These are phyloP conservation scores for Artemisia annua DNA, from an alignment of 129 eudicot species.

Conservation along the genomic window DNA sequence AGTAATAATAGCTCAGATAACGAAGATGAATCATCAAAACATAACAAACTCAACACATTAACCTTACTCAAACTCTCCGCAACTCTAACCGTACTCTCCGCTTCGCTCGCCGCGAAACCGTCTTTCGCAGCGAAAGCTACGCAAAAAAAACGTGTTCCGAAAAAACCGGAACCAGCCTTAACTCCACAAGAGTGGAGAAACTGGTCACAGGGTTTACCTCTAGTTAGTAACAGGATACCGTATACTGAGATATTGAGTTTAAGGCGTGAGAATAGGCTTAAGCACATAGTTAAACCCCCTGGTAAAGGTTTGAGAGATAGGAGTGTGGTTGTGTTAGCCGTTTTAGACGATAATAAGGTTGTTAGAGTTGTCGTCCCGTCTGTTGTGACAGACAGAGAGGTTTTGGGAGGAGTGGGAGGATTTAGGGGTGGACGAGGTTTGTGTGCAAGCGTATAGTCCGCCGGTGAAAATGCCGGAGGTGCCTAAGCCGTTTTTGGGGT, in stretches of 20 bases:
- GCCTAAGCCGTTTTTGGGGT: conserved; percentile 57
- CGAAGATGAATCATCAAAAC: conserved; percentile 38
- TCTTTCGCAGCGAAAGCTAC: conserved; percentile 56
- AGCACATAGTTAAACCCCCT: conserved; percentile 61
- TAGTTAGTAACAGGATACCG: conserved; percentile 51
- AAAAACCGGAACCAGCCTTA: conserved; percentile 38
- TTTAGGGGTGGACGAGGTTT: conserved; percentile 56
- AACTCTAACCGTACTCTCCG: conserved; percentile 70
- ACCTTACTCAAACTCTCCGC: conserved; percentile 55
- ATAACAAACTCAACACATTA: conserved; percentile 5
- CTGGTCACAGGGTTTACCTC: conserved; percentile 80
- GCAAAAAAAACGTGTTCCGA: conserved; percentile 52
- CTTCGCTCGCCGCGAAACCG: conserved; percentile 59
- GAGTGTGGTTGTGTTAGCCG: conserved; percentile 68
- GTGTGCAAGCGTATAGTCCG: conserved; percentile 82
- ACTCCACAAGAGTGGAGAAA: conserved; percentile 59
- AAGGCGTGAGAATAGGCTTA: conserved; percentile 63
- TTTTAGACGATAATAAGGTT: conserved; percentile 82
- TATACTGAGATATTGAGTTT: conserved; percentile 63
- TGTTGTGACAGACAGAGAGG: conserved; percentile 39
- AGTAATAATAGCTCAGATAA: conserved; percentile 20
- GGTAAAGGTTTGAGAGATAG: conserved; percentile 45
- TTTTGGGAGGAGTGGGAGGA: conserved; percentile 86
- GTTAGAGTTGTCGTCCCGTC: conserved; percentile 82
- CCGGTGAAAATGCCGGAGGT: conserved; percentile 65